Evolutionary conservation across 2,329 filamentous ascomycete genomes (phyloP).

Genomic region (Beauveria pseudobassiana): DNA sequence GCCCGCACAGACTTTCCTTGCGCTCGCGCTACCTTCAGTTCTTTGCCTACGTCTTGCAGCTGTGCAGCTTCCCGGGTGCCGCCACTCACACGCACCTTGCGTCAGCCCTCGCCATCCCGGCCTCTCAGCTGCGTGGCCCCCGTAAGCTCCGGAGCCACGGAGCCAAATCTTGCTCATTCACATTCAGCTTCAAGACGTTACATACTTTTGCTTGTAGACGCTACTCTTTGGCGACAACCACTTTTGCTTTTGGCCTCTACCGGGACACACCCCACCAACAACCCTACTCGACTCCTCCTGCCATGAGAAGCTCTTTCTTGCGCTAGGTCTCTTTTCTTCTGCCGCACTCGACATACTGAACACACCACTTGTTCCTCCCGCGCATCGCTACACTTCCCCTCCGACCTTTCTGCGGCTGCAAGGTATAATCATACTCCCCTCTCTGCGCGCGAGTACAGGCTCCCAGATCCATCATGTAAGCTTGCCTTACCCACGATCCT

Average conservation of each 20-base stretch:
- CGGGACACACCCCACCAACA: not conserved
- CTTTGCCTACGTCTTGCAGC: not conserved
- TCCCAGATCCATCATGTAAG: slow-evolving; percentile 29
- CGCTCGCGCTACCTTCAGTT: not conserved
- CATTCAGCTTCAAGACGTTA: not conserved
- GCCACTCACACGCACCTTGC: slow-evolving; percentile 6
- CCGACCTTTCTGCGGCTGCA: not conserved
- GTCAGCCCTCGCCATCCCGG: slow-evolving; percentile 6
- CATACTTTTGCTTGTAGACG: not conserved
- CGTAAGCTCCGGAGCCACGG: not conserved
- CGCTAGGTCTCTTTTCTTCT: not conserved
- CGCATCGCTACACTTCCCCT: not conserved
- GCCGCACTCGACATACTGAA: not conserved
- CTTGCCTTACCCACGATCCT: slow-evolving; percentile 1
- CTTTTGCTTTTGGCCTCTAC: not conserved
- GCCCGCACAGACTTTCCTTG: not conserved
- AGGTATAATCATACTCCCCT: not conserved
- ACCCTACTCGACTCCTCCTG: slow-evolving; percentile 7
- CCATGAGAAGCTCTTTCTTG: slow-evolving; percentile 2
- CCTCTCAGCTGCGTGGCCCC: not conserved
- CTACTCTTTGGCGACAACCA: not conserved
- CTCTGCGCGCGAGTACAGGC: slow-evolving; percentile 4
- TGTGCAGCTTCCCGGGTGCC: not conserved
- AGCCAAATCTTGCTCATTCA: not conserved
- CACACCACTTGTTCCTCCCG: not conserved